Evolutionary conservation across 176 grass and related monocot species (phyloP).

Genomic region (Panicum miliaceum): DNA sequence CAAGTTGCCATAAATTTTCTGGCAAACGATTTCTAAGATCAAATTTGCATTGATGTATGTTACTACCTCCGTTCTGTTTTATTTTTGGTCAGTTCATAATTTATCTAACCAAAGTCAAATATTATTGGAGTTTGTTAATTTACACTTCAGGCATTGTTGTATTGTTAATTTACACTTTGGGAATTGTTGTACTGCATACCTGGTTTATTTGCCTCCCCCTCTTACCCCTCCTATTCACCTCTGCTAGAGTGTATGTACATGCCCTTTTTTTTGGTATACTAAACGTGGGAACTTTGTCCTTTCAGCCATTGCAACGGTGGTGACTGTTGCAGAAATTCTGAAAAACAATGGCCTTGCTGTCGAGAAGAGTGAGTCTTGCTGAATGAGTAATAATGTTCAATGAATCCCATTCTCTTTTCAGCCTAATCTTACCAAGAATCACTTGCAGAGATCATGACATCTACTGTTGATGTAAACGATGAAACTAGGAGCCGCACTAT

Average conservation of each 20-base stretch:
- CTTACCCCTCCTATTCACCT: neutral
- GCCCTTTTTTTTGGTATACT: slow-evolving; percentile 8
- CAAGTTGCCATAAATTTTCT: neutral
- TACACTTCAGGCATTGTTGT: neutral
- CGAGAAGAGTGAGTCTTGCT: slow-evolving; percentile 73
- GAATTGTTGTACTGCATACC: neutral
- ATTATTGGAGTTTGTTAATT: neutral
- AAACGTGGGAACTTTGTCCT: slow-evolving; percentile 35
- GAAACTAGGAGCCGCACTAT: slow-evolving; percentile 68
- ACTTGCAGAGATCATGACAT: slow-evolving; percentile 77
- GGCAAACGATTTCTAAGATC: neutral
- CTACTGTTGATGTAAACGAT: slow-evolving; percentile 86
- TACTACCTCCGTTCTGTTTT: too few relatives aligned
- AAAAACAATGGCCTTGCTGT: slow-evolving; percentile 92
- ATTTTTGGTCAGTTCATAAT: too few relatives aligned
- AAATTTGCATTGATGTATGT: neutral
- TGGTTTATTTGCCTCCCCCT: neutral
- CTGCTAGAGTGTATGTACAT: neutral
- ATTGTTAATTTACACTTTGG: neutral
- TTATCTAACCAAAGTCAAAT: too few relatives aligned
- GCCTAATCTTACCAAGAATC: neutral
- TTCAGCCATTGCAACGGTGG: slow-evolving; percentile 89
- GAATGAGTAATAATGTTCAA: neutral
- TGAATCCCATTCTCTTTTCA: neutral
- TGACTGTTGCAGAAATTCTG: slow-evolving; percentile 89